A percentile compares a stretch with the other conserved stretches of the same genome.
phyloP scores from a whole-genome alignment of 345 rosid species.

The Acer campestre region DNA sequence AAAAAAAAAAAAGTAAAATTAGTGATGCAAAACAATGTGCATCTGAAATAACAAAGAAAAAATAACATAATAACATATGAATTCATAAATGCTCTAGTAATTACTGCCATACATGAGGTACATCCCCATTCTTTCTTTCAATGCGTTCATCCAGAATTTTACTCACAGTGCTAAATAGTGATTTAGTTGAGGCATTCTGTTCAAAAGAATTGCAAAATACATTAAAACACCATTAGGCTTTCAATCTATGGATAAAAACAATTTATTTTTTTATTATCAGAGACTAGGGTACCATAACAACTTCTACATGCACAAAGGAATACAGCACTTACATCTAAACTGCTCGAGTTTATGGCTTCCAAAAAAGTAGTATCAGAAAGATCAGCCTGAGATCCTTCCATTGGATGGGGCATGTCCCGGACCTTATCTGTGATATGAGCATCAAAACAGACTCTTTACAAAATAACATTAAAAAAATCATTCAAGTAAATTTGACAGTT shows the following conservation, averaged over 20 bases:
- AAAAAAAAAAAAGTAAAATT: not conserved
- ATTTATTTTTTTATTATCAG: not conserved
- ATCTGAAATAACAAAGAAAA: not conserved
- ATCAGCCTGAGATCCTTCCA: slow-evolving; percentile 53
- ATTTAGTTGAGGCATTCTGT: slow-evolving; percentile 75
- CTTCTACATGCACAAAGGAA: slow-evolving; percentile 7
- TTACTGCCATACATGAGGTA: slow-evolving; percentile 65
- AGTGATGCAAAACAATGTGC: slow-evolving; percentile 13
- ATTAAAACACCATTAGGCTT: slow-evolving; percentile 23
- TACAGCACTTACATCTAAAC: slow-evolving; percentile 61
- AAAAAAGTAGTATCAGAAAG: slow-evolving; percentile 55
- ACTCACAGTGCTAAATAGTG: slow-evolving; percentile 62
- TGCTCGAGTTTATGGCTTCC: slow-evolving; percentile 65
- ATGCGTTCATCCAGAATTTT: slow-evolving; percentile 69
- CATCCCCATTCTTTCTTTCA: slow-evolving; percentile 65
- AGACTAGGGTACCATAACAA: not conserved
- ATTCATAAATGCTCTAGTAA: slow-evolving; percentile 15
- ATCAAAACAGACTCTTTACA: slow-evolving; percentile 21
- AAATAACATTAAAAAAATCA: not conserved
- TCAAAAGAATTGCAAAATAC: slow-evolving; percentile 18
- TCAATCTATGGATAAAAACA: not conserved
- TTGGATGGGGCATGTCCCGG: slow-evolving; percentile 25
- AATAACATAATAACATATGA: not conserved
- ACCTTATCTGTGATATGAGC: slow-evolving; percentile 28
- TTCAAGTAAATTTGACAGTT: too few species aligned